A percentile compares a stretch with the other conserved stretches of the same genome.
Evolutionary conservation across 2,329 filamentous ascomycete species (phyloP).

Genomic region (Xylariomycetidae sp.): DNA sequence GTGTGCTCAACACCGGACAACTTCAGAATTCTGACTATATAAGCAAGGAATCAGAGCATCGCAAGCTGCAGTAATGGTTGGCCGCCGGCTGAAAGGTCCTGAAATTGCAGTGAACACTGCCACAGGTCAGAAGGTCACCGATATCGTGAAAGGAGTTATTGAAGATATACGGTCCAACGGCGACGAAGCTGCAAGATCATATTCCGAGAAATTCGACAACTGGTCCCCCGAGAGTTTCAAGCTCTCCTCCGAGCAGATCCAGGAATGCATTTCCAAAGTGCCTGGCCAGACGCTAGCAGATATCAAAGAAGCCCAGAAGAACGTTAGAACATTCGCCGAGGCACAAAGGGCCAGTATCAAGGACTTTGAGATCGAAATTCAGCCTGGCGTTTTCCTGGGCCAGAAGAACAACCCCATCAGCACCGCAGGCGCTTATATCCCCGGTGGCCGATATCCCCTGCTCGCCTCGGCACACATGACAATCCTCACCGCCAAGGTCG

Average conservation of each 20-base stretch:
- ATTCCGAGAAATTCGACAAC: slow-evolving; percentile 48
- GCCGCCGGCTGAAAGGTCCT: slow-evolving; percentile 16
- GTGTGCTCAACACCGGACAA: no score
- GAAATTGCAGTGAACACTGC: slow-evolving; percentile 13
- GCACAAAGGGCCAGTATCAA: slow-evolving; percentile 38
- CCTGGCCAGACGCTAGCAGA: slow-evolving; percentile 35
- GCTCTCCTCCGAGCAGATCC: slow-evolving; percentile 38
- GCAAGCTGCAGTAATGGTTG: slow-evolving; percentile 12
- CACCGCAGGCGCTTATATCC: slow-evolving; percentile 41
- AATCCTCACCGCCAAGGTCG: slow-evolving; percentile 47
- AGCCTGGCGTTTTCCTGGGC: slow-evolving; percentile 43
- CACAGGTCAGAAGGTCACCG: slow-evolving; percentile 25
- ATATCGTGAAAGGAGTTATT: slow-evolving; percentile 42
- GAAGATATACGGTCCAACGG: slow-evolving; percentile 39
- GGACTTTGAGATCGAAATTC: slow-evolving; percentile 46
- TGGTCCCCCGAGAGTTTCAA: slow-evolving; percentile 45
- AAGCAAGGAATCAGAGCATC: no score
- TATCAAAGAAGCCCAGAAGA: slow-evolving; percentile 38
- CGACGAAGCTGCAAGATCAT: slow-evolving; percentile 40
- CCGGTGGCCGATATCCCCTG: slow-evolving; percentile 46
- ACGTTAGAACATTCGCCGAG: slow-evolving; percentile 37
- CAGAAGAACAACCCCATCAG: slow-evolving; percentile 44
- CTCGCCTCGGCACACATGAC: slow-evolving; percentile 51
- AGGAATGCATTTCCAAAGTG: slow-evolving; percentile 36
- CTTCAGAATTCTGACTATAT: no score